These are phyloP conservation scores for Aspergillus cristatus DNA, from an alignment of 495 filamentous ascomycete species.

Conservation along the genomic window DNA sequence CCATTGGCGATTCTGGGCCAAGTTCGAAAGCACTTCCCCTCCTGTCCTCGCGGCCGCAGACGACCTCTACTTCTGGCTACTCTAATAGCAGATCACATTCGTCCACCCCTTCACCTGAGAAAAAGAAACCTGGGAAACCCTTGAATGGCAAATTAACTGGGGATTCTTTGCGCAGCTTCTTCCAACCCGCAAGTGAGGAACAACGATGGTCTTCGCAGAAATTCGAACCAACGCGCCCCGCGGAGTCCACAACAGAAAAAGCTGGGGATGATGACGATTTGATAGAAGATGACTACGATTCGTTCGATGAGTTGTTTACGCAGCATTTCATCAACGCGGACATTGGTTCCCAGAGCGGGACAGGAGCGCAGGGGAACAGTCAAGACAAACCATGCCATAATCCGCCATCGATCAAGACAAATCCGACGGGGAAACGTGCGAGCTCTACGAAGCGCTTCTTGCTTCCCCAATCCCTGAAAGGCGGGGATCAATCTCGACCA, in stretches of 20 bases:
- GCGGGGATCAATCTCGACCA: not conserved
- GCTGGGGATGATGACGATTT: conserved; percentile 29
- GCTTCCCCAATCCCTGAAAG: conserved; percentile 6
- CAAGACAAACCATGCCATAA: not conserved
- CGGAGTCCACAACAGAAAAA: conserved; percentile 8
- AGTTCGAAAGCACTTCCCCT: not conserved
- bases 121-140: conserved; percentile 1
- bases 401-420: conserved; percentile 7
- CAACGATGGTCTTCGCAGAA: conserved; percentile 27
- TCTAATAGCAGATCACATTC: conserved; percentile 1
- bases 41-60: not conserved
- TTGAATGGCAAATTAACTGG: not conserved
- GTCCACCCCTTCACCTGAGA: conserved; percentile 14
- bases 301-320: conserved; percentile 35
- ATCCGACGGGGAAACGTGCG: conserved; percentile 3
- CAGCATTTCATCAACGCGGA: conserved; percentile 11
- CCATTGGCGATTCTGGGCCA: not conserved
- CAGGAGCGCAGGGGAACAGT: not conserved
- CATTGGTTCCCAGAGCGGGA: conserved; percentile 2
- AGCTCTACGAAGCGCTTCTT: conserved; percentile 18
- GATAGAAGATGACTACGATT: conserved; percentile 45
- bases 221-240: conserved; percentile 11
- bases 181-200: conserved; percentile 15
- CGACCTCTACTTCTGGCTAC: conserved; percentile 5
- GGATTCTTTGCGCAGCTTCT: conserved; percentile 16